These are phyloP conservation scores for Alopecurus myosuroides DNA, from an alignment of 176 grass and related monocot species.

Conservation along the genomic window DNA sequence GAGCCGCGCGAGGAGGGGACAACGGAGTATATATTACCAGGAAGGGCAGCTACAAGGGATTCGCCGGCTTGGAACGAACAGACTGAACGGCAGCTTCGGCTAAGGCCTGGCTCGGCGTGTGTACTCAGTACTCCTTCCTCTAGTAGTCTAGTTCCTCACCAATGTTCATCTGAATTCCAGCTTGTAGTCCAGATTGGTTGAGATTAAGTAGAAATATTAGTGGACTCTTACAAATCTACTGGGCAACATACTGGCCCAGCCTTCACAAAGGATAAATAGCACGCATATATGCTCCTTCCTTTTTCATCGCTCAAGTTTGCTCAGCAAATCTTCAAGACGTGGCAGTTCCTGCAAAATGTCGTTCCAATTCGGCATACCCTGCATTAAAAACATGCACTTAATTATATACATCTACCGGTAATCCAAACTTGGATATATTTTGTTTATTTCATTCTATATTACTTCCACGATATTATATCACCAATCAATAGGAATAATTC, in stretches of 20 bases:
- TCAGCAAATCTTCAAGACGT: conserved; percentile 73
- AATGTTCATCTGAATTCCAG: too few relatives aligned
- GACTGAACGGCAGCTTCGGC: too few relatives aligned
- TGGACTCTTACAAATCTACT: too few relatives aligned
- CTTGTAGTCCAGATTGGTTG: too few relatives aligned
- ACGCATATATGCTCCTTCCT: neutral
- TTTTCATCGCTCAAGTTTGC: conserved; percentile 84
- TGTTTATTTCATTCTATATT: neutral
- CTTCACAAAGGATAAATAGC: neutral
- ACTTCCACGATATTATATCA: neutral
- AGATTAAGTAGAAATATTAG: too few relatives aligned
- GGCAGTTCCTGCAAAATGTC: conserved; percentile 75
- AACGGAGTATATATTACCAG: too few relatives aligned
- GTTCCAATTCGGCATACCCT: conserved; percentile 95
- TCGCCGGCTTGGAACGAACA: too few relatives aligned
- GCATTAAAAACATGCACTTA: conserved; percentile 18
- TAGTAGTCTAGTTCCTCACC: too few relatives aligned
- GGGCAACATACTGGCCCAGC: neutral
- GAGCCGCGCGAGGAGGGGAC: too few relatives aligned
- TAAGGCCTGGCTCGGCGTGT: too few relatives aligned
- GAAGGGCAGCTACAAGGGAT: too few relatives aligned
- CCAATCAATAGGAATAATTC: neutral
- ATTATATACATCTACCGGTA: neutral
- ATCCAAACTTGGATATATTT: neutral
- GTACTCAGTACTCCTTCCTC: too few relatives aligned